Base-by-base conservation (phyloP, 805 yeast genomes). In the Blastobotrys parvus region DNA sequence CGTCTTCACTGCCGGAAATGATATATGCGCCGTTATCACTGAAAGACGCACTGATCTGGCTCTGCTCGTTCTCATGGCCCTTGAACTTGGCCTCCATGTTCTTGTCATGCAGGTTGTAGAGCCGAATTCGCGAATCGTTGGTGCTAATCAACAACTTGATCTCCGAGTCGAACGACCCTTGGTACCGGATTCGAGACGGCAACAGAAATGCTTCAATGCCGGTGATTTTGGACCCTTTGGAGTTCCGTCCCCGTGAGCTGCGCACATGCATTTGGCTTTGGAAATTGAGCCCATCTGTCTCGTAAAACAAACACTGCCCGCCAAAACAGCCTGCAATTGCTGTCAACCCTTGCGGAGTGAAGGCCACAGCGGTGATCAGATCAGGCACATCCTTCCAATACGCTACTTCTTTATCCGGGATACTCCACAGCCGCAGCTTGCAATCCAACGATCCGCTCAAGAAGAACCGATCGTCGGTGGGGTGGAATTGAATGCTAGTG, bases 1-100 rank as follows among this genome's bases (percentile, higher is more conserved):
- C 86, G 62, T 89, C 92, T 58, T 89, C 96, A 10, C 94, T 82
- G 0, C 95, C 95, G 5, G 83, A 70, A 6, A 88, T 71, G 4
- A 88, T 71, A 54, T 74, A 75, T 10, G 63, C 55, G 41, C 68
- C 63, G 52, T 78, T 78, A 41, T 77, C 85, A 19, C 80, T 75
- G 2, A 74, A 56, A 0, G 75, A 62, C 0, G 95, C 95, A 10
- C 69, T 69, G 40, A 84, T 82, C 34, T 85, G 87, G 3, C 90
- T 76, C 37, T 79, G 74, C 42, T 72, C 73, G 59, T 86, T 87
- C 27, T 75, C 72, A 43, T 75, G 71, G 0, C 97, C 97, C 51
- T 78, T 82, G 59, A 81, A 78, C 39, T 82, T 73, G 35, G 79
- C 77, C 33, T 82, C 78, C 46, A 88, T 58, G 30, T 71, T 69